Conservation (phyloP, 2,329 filamentous ascomycete species). For the Mariannaea elegans region DNA sequence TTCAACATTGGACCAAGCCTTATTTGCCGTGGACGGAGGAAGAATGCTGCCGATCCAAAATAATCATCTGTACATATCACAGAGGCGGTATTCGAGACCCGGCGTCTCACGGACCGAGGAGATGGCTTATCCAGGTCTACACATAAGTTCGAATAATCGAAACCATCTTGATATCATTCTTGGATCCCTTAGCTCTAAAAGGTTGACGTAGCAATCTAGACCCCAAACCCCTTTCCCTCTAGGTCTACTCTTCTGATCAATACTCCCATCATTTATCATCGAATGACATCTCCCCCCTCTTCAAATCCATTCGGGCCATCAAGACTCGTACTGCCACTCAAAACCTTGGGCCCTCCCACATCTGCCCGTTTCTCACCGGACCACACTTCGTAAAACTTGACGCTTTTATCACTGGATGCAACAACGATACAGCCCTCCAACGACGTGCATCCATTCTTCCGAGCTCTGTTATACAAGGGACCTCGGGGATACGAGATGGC, state of each 20-base stretch:
- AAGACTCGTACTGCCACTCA: slow-evolving; percentile 86
- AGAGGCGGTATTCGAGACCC: neutral
- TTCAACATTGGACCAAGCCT: neutral
- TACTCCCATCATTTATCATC: slow-evolving; percentile 52
- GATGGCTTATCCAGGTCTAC: neutral
- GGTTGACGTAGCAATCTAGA: slow-evolving; percentile 21
- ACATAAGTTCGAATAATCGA: neutral
- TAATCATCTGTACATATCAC: slow-evolving; percentile 13
- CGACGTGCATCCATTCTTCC: slow-evolving; percentile 34
- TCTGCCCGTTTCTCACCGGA: slow-evolving; percentile 66
- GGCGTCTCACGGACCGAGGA: neutral
- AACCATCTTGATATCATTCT: slow-evolving; percentile 4
- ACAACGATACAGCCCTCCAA: slow-evolving; percentile 79
- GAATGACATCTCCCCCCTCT: slow-evolving; percentile 76
- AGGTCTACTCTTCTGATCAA: neutral
- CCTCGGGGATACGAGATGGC: slow-evolving; percentile 82
- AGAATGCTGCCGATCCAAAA: neutral
- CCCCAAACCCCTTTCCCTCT: neutral
- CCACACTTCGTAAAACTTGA: slow-evolving; percentile 98
- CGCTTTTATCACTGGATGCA: slow-evolving; percentile 88
- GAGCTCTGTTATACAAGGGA: slow-evolving; percentile 42
- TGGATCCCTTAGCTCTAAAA: neutral
- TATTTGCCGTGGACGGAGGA: neutral
- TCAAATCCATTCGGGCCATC: slow-evolving; percentile 84
- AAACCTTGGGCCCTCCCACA: slow-evolving; percentile 63